Evolutionary conservation across 1,284 basidiomycete species (phyloP).

Genomic region (Irpex rosettiformis): DNA sequence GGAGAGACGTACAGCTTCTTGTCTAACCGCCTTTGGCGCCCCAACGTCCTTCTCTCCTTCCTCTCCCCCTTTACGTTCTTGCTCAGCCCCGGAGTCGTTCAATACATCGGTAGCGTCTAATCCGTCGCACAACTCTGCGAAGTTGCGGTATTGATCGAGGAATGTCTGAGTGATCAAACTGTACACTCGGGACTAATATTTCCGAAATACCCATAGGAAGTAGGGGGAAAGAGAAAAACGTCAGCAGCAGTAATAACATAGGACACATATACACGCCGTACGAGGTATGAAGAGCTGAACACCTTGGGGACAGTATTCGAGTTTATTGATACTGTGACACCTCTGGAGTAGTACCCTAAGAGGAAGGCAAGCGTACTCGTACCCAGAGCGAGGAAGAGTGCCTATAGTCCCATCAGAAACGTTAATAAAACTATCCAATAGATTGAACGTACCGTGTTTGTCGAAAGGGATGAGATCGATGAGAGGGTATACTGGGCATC

Average conservation of each 20-base stretch:
- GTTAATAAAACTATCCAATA: neutral
- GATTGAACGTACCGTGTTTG: neutral
- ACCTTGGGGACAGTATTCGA: too few species aligned
- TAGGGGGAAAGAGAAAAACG: too few species aligned
- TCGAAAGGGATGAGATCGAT: too few species aligned
- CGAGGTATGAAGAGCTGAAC: neutral
- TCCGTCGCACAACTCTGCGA: neutral
- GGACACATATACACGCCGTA: neutral
- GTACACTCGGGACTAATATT: neutral
- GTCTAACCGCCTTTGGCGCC: neutral
- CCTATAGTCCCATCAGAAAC: neutral
- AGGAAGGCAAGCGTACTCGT: neutral
- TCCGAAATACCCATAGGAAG: neutral
- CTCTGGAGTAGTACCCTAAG: neutral
- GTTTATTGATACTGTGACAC: too few species aligned
- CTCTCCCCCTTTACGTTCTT: neutral
- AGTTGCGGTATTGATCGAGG: neutral
- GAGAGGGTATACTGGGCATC: too few species aligned
- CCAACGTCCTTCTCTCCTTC: neutral
- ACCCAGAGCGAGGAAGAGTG: neutral
- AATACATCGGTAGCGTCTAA: neutral
- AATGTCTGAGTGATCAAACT: neutral
- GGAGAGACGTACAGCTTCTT: neutral
- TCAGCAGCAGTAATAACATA: neutral
- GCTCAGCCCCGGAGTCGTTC: neutral